Conservation (phyloP, 106 monocot genomes). For the Platanthera guangdongensis region DNA sequence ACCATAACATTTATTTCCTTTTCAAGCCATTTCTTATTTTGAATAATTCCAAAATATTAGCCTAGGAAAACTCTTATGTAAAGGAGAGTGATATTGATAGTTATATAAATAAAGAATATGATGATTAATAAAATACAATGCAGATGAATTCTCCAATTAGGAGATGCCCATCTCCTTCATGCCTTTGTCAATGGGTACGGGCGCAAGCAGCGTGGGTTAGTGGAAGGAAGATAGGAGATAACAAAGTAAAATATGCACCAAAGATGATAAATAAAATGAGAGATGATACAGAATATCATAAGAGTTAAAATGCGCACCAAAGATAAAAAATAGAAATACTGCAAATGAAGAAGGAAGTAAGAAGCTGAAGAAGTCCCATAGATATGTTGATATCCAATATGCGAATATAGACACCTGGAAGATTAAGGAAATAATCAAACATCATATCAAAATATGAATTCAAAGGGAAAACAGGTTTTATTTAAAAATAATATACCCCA, state of each 20-base stretch:
- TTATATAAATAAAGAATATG: too few relatives aligned
- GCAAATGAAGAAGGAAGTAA: constrained; percentile 69
- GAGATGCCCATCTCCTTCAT: neutral
- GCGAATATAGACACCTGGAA: constrained; percentile 74
- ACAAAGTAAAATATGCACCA: neutral
- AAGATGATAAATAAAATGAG: neutral
- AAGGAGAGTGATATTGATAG: too few relatives aligned
- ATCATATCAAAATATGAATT: neutral
- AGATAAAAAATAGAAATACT: constrained; percentile 67
- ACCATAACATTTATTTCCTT: too few relatives aligned
- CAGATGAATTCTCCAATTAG: neutral
- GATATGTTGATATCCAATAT: constrained; percentile 82
- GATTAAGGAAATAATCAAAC: neutral
- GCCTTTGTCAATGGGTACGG: neutral
- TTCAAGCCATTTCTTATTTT: too few relatives aligned
- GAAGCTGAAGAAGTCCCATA: constrained; percentile 96
- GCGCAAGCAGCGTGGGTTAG: neutral
- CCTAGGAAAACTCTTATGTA: too few relatives aligned
- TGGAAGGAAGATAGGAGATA: neutral
- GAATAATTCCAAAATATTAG: too few relatives aligned
- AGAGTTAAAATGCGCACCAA: constrained; percentile 40
- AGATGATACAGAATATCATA: neutral
- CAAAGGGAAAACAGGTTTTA: neutral
- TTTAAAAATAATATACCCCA: constrained; percentile 45
- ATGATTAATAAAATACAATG: too few relatives aligned